Conservation (phyloP, 2,329 filamentous ascomycete genomes). For the Fusarium oxysporum region DNA sequence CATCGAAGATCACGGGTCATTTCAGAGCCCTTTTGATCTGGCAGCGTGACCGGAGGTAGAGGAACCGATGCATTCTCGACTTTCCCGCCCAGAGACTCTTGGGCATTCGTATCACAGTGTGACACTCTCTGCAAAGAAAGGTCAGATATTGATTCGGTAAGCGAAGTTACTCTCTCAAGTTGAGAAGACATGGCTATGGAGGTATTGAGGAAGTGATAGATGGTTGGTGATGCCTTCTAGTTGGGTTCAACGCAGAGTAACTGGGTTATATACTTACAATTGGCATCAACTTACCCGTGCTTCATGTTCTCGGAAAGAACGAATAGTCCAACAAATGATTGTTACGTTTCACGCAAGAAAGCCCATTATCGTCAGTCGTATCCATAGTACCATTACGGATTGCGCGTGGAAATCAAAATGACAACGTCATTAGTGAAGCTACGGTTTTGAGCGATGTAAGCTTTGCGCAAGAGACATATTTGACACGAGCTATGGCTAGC, state of each 20-base stretch:
- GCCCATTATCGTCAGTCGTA: neutral
- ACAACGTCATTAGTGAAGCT: neutral
- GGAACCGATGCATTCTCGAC: neutral
- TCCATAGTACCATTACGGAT: neutral
- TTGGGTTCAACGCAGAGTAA: no score
- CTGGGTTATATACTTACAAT: neutral
- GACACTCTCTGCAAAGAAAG: neutral
- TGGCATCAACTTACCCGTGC: no score
- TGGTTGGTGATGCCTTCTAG: neutral
- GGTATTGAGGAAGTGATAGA: neutral
- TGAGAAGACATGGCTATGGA: neutral
- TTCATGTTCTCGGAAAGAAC: fast-evolving
- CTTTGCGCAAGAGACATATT: neutral
- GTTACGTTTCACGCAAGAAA: neutral
- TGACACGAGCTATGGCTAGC: neutral
- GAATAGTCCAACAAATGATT: neutral
- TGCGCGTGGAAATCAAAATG: neutral
- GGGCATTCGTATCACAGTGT: neutral
- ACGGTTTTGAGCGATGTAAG: neutral
- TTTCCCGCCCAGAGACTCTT: neutral
- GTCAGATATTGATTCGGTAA: no score
- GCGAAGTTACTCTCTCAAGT: neutral
- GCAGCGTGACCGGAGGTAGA: neutral
- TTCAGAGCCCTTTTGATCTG: neutral
- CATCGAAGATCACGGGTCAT: neutral